A percentile compares a stretch with the other conserved stretches of the same genome.
Conservation (phyloP, 2,329 filamentous ascomycete species). For the Tolypocladium nubicola region DNA sequence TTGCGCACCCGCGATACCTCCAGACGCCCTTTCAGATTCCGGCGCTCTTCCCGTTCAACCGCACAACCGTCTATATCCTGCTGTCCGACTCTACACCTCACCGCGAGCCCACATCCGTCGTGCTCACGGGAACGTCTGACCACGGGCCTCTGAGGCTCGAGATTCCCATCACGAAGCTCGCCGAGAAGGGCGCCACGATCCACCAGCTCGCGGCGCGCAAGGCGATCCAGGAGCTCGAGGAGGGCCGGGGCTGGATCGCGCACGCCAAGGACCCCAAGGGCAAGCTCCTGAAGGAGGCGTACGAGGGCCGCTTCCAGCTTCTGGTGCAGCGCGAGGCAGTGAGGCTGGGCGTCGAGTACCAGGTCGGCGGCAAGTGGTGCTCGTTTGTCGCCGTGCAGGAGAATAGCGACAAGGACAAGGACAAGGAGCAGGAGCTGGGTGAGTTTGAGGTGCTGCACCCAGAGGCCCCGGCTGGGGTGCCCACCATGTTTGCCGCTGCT, state of each 20-base stretch:
- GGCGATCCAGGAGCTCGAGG: slow-evolving; percentile 57
- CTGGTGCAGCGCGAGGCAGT: slow-evolving; percentile 58
- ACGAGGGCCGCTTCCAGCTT: slow-evolving; percentile 41
- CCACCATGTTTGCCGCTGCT: not conserved
- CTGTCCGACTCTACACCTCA: slow-evolving; percentile 37
- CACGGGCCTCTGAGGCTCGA: slow-evolving; percentile 51
- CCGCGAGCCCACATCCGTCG: slow-evolving; percentile 37
- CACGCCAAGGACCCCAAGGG: slow-evolving; percentile 36
- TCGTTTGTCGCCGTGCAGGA: slow-evolving; percentile 60
- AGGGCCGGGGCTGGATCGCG: slow-evolving; percentile 56
- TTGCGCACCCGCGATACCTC: slow-evolving; percentile 45
- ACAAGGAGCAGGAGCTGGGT: not conserved
- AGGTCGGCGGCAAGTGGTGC: slow-evolving; percentile 59
- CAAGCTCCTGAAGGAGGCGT: slow-evolving; percentile 32
- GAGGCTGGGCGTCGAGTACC: slow-evolving; percentile 52
- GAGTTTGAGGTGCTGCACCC: not conserved
- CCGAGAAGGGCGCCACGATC: slow-evolving; percentile 40
- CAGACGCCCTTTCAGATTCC: slow-evolving; percentile 56
- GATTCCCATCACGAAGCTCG: slow-evolving; percentile 47
- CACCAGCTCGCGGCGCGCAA: slow-evolving; percentile 63
- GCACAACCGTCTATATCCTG: slow-evolving; percentile 56
- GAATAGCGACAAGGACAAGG: slow-evolving; percentile 9
- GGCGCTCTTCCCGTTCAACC: slow-evolving; percentile 54
- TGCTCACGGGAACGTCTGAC: slow-evolving; percentile 44
- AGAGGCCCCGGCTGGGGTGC: not conserved